These are phyloP conservation scores for Hemisphaericaspora lyxosophila DNA, from an alignment of 1,139 yeast species.

Conservation along the genomic window DNA sequence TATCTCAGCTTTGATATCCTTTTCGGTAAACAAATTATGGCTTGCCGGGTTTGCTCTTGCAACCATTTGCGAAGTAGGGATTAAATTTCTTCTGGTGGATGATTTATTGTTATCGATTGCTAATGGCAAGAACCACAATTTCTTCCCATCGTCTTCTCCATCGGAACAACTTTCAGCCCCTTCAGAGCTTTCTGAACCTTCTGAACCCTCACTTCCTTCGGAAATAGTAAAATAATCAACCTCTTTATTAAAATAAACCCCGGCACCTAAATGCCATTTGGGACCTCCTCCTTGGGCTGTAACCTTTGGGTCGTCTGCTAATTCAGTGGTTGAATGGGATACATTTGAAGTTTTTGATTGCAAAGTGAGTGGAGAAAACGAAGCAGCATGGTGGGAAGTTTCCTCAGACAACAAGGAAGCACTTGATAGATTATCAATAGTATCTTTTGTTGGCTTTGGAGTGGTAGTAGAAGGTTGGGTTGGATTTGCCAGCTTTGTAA, in stretches of 20 bases:
- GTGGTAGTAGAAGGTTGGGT: background rate
- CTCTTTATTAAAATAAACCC: constrained; percentile 16
- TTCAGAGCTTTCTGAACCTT: constrained; percentile 8
- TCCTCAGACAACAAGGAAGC: background rate
- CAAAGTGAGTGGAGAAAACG: background rate
- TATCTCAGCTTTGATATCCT: too few species aligned
- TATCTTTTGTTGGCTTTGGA: background rate
- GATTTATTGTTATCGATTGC: background rate
- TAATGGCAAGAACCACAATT: constrained; percentile 15
- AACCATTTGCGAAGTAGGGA: constrained; percentile 10
- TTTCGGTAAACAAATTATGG: constrained; percentile 12
- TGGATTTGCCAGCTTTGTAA: background rate
- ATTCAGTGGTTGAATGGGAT: background rate
- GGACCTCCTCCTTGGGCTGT: constrained; percentile 11
- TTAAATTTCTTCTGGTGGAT: constrained; percentile 3
- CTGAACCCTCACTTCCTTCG: constrained; percentile 7
- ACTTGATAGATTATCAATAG: background rate
- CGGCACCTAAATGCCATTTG: constrained; percentile 16
- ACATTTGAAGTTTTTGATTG: constrained; percentile 1
- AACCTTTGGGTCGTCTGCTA: background rate
- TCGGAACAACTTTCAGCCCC: constrained; percentile 8
- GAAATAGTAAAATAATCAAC: constrained; percentile 5
- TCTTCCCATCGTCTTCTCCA: constrained; percentile 15
- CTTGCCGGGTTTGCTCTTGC: constrained; percentile 11
- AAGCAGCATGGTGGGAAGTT: background rate